Conservation (phyloP, 139 green algal genomes). For the Tetratostichococcus sp. region DNA sequence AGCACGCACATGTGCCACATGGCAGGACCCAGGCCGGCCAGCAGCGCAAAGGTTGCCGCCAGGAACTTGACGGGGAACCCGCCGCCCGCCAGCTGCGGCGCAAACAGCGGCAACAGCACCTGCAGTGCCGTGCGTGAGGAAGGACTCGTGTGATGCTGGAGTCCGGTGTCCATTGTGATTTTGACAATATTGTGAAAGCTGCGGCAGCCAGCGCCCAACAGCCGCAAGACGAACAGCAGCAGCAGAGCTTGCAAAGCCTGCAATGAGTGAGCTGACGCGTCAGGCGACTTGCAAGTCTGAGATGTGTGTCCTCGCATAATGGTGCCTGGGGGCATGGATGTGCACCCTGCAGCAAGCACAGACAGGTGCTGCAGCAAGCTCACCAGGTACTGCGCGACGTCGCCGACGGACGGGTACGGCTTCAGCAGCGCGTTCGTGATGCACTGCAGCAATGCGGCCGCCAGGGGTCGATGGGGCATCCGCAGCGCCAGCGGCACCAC, state of each 20-base stretch:
- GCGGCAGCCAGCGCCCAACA: too few species aligned
- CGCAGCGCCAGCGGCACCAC: constrained; percentile 46
- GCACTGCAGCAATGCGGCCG: constrained; percentile 39
- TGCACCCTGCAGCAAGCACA: not conserved
- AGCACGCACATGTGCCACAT: constrained; percentile 60
- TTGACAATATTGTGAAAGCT: too few species aligned
- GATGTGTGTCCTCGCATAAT: too few species aligned
- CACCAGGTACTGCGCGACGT: constrained; percentile 48
- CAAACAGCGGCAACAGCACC: constrained; percentile 44
- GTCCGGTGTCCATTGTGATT: too few species aligned
- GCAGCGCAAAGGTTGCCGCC: constrained; percentile 42
- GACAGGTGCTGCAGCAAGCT: not conserved
- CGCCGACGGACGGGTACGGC: constrained; percentile 55
- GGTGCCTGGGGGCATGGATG: too few species aligned
- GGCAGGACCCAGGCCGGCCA: constrained; percentile 46
- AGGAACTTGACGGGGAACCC: constrained; percentile 29
- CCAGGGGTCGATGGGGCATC: constrained; percentile 49
- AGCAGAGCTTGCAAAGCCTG: too few species aligned
- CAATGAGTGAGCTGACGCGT: too few species aligned
- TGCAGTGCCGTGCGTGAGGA: not conserved
- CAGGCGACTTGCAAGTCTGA: too few species aligned
- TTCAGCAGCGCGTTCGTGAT: constrained; percentile 50
- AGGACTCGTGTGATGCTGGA: too few species aligned
- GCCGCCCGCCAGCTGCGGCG: constrained; percentile 22
- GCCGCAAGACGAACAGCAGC: too few species aligned